Base-by-base conservation (phyloP, 306 rosid genomes). In the Trifolium repens region DNA sequence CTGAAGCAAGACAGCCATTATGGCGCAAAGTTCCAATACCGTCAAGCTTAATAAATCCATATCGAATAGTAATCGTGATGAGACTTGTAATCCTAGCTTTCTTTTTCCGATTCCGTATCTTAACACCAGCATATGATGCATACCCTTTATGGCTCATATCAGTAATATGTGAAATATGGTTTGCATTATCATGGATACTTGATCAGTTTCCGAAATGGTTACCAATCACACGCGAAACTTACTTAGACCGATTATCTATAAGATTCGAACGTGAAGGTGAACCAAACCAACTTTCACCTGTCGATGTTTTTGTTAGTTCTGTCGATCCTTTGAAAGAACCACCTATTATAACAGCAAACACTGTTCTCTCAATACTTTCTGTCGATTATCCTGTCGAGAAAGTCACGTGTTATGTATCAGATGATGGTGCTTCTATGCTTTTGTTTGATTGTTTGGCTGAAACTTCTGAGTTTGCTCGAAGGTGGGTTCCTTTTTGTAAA, bases 281-380 rank as follows among this genome's bases (percentile, higher is more conserved):
- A 27, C 86, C 86, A 30, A 81, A 81, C 30, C 72, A 66, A 7
- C 78, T 85, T 6, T 30, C 72, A 7, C 82, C 84, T 7, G 77
- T 87, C 1, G 98, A 94, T 85, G 13, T 94, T 35, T 94, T 90
- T 76, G 97, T 94, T 73, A 90, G 94, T 73, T 83, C 96, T 12
- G 98, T 96, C 40, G 97, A 94, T 73, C 94, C 97, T n/a, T 88
- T 91, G 40, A 91, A 91, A 82, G 98, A 94, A 76, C 97, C 97
- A 7, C 97, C 96, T 27, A 93, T 94, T 7, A 89, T 87, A 73
- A 94, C 97, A 9, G 94, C 97, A 74, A 94, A 94, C 85, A 91
- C 97, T 12, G 92, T 94, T 69, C 91, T 94, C 43, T 94, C 98
- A 7, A 90, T 94, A 75, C 86, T 94, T 34, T 44, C 98, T 7